Conservation (phyloP, 2,329 filamentous ascomycete species). For the Sporothrix pallida region DNA sequence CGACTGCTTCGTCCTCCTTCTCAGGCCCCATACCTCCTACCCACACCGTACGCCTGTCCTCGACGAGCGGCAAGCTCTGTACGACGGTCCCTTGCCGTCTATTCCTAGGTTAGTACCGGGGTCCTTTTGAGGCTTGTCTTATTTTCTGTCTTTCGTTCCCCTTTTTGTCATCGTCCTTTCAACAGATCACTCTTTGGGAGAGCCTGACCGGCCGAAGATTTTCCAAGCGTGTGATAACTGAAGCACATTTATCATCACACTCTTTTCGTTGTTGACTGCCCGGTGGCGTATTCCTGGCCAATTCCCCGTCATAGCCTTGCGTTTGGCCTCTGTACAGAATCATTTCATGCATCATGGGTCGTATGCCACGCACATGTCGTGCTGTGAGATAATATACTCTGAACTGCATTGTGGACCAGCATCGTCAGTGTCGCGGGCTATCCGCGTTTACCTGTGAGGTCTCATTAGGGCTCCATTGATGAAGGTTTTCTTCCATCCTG, state of each 20-base stretch:
- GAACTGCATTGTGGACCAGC: background rate
- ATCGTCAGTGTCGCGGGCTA: background rate
- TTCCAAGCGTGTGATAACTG: no score
- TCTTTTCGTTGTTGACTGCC: background rate
- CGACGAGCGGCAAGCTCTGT: conserved; percentile 22
- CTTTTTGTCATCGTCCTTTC: no score
- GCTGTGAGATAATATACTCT: background rate
- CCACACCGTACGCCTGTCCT: background rate
- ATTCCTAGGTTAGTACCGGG: background rate
- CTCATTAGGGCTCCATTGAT: no score
- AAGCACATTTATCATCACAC: background rate
- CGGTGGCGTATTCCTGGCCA: no score
- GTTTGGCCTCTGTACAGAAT: background rate
- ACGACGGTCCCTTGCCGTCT: background rate
- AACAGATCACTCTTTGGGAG: background rate
- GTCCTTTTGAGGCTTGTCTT: background rate
- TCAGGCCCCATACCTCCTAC: background rate
- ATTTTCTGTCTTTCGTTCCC: background rate
- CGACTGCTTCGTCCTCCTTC: background rate
- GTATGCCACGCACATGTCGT: background rate
- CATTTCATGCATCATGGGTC: background rate
- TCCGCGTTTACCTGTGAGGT: background rate
- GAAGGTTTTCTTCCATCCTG: background rate
- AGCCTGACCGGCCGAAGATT: no score
- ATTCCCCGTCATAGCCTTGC: background rate